Evolutionary conservation across 176 grass and related monocot genomes (phyloP).

Genomic region (Canna indica): DNA sequence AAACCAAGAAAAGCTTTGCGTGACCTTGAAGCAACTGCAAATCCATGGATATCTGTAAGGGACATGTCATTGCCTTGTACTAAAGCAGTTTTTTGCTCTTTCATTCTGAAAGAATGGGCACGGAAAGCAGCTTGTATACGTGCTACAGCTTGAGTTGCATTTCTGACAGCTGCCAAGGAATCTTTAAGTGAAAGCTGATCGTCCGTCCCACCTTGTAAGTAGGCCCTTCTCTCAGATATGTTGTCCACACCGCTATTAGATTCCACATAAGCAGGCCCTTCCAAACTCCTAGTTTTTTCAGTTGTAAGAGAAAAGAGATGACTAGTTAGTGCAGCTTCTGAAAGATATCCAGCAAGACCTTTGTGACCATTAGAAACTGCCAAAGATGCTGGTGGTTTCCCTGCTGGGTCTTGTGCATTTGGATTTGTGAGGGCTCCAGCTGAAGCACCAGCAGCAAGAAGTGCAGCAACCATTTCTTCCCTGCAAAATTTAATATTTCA

Average conservation of each 20-base stretch:
- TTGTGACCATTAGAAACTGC: constrained; percentile 50
- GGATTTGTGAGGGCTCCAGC: constrained; percentile 68
- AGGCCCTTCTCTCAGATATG: constrained; percentile 51
- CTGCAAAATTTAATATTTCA: constrained; percentile 23
- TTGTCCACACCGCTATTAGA: constrained; percentile 27
- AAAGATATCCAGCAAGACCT: constrained; percentile 87
- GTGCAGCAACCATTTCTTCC: constrained; percentile 53
- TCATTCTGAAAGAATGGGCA: constrained; percentile 54
- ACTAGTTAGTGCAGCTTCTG: constrained; percentile 61
- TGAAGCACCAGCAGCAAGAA: constrained; percentile 64
- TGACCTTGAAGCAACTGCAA: constrained; percentile 18
- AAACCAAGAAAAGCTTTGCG: constrained; percentile 5
- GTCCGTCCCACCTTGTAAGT: constrained; percentile 39
- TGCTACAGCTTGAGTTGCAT: constrained; percentile 72
- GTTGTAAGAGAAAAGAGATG: constrained; percentile 56
- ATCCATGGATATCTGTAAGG: constrained; percentile 21
- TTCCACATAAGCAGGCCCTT: constrained; percentile 7
- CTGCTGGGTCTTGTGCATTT: constrained; percentile 45
- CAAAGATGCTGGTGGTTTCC: constrained; percentile 55
- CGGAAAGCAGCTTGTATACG: constrained; percentile 71
- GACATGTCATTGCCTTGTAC: constrained; percentile 22
- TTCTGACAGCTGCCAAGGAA: constrained; percentile 55
- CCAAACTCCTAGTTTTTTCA: constrained; percentile 24
- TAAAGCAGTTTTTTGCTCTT: constrained; percentile 31
- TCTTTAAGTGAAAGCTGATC: constrained; percentile 80